A percentile compares a stretch with the other conserved stretches of the same genome.
Evolutionary conservation across 2,329 filamentous ascomycete genomes (phyloP).

Genomic region (Colletotrichum liriopes): DNA sequence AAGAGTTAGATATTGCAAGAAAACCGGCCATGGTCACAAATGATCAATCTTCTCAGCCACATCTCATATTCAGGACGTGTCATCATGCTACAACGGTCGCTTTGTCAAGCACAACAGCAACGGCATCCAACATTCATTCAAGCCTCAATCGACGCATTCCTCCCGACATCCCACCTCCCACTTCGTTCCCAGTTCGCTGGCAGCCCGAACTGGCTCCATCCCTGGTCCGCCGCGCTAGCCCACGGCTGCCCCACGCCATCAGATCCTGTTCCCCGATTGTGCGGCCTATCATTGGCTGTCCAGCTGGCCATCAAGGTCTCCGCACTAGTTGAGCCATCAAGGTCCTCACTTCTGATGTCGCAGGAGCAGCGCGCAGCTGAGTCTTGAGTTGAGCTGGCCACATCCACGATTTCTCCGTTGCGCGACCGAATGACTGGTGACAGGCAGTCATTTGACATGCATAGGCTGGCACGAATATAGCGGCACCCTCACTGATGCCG

Average conservation of each 20-base stretch:
- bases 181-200: constrained; percentile 8
- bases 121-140: not conserved
- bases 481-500: not conserved
- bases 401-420: not conserved
- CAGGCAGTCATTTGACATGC: not conserved
- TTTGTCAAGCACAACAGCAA: not conserved
- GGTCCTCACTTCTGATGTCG: constrained; percentile 28
- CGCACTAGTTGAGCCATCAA: constrained; percentile 39
- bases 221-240: constrained; percentile 19
- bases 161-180: not conserved
- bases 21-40: not conserved
- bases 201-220: constrained; percentile 26
- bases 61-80: too few species aligned
- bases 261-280: constrained; percentile 13
- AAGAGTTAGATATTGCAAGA: not conserved
- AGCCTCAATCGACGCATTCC: not conserved
- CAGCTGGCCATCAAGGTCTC: constrained; percentile 37
- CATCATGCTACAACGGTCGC: too few species aligned
- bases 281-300: constrained; percentile 16
- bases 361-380: not conserved
- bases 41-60: not conserved
- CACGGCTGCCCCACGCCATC: constrained; percentile 8
- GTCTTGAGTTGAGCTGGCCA: not conserved
- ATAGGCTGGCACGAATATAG: not conserved
- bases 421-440: not conserved